phyloP scores from a whole-genome alignment of 140 eudicot genomes.

The Eryngium alpinum region DNA sequence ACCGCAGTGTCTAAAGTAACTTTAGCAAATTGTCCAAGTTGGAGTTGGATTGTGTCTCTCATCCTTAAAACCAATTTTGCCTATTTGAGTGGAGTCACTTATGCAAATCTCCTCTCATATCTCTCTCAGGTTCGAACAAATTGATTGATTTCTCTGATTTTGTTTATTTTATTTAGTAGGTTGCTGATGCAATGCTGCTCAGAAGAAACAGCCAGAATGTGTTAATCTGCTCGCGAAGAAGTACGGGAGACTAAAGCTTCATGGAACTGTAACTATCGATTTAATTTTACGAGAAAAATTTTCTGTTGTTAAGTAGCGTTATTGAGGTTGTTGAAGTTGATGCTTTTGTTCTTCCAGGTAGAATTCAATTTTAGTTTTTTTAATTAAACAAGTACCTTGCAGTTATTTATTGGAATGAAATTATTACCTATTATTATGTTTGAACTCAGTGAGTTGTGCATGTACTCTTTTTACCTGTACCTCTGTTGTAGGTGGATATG shows the following conservation, averaged over 20 bases:
- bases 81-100: conserved; percentile 88
- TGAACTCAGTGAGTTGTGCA: not conserved
- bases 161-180: not conserved
- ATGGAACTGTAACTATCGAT: conserved; percentile 61
- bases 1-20: no score
- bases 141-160: not conserved
- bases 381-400: not conserved
- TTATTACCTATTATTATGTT: not conserved
- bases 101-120: conserved; percentile 91
- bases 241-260: conserved; percentile 74
- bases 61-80: conserved; percentile 70
- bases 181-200: conserved; percentile 35
- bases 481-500: not conserved
- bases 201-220: conserved; percentile 68
- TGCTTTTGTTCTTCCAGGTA: conserved; percentile 80
- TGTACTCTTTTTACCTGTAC: not conserved
- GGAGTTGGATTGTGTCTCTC: conserved; percentile 85
- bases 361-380: not conserved
- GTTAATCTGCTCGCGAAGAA: conserved; percentile 55
- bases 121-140: conserved; percentile 55
- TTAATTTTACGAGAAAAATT: conserved; percentile 78
- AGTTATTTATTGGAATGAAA: not conserved
- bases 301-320: conserved; percentile 63
- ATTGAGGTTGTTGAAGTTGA: conserved; percentile 76
- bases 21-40: conserved; percentile 36